Base-by-base conservation (phyloP, 2,329 filamentous ascomycete genomes). In the Fusarium clavum region DNA sequence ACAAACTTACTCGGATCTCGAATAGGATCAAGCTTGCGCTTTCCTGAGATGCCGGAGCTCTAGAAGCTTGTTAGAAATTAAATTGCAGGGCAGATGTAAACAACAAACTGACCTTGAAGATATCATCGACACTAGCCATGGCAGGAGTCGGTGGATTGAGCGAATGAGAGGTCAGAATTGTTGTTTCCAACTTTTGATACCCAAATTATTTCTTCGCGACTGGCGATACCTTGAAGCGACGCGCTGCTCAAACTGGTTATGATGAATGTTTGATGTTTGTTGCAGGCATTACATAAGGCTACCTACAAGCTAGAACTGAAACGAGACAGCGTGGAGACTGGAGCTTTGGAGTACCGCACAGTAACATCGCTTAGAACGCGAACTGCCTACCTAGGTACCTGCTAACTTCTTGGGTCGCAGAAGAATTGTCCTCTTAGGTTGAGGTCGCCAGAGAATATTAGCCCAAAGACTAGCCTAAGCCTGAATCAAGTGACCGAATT, bases 21-120 rank as follows among this genome's bases (percentile, higher is more conserved):
- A 65, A 88, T 79, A 20, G 87, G 83, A 64, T 91, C 88, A 57
- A 90, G 81, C 79, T 90, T 91, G 73, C 89, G 86, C 78, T 92
- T 92, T 81, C 84, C 86, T 57, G 83, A 78, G 30, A 82, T 76
- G 63, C 85, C 83, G 22, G 83, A 72, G 58, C 62, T 70, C 74
- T 76, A 45, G 52, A 61, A 61, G 61, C 20, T 67, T 54, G 58
- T 75, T 70, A 76, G 64, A 20, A 10, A 38, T 12, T 45, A 43
- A 53, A 22, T 16, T 53, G 27, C 22, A n/a, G 24, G n/a, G 18
- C 14, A 38, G 13, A 22, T 30, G 48, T 41, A 7, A 45, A 55
- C 48, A 12, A 65, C 48, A 12, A 65, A 53, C 53, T 10, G 64
- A 77, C 87, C 80, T 88, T 86, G 79, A 89, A 89, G 13, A 89